Base-by-base conservation (phyloP, 192 early-diverging fungal genomes). In the Phycomyces nitens region DNA sequence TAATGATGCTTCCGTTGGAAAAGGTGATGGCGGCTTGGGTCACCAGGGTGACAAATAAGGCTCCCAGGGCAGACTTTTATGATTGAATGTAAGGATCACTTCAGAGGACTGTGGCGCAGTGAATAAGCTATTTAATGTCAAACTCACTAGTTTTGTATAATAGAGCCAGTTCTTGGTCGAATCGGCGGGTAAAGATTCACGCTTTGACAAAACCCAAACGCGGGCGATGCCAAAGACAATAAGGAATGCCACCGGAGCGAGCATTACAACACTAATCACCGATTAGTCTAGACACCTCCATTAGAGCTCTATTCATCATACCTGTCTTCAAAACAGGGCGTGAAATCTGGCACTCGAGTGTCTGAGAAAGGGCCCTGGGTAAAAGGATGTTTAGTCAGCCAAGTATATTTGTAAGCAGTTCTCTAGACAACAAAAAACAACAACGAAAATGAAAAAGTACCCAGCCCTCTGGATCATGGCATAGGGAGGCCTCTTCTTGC, bases 381-480 rank as follows among this genome's bases (percentile, higher is more conserved):
- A 18, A 41, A 41, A 20, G 14, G 40, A 51, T 18, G 68, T 22
- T 21, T 20, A 3, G 16, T 41, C 20, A 53, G 15, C 29, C 8
- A 44, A 24, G 40, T 10, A 0, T 24, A 15, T 40, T 10, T 10
- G 2, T 6, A 18, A 47, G 44, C 5, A 47, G 3, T 24, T 26
- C 21, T 22, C 10, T 21, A 4, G 29, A 2, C 2, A 34, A 7
- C 29, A 34, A 34, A 34, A 34, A 34, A 21, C 39, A 55, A n/a
- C n/a, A n/a, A n/a, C n/a, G n/a, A n/a, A n/a, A n/a, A n/a, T n/a
- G n/a, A n/a, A n/a, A n/a, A n/a, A n/a, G n/a, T 71, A 79, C 77
- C 77, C 77, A 79, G 41, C 77, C 77, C 60, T 80, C 77, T 12
- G 74, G 40, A 66, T 79, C 66, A 62, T 62, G 49, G 20, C 60